Evolutionary conservation across 2,329 filamentous ascomycete species (phyloP).

Genomic region (Zymoseptoria crescenta): DNA sequence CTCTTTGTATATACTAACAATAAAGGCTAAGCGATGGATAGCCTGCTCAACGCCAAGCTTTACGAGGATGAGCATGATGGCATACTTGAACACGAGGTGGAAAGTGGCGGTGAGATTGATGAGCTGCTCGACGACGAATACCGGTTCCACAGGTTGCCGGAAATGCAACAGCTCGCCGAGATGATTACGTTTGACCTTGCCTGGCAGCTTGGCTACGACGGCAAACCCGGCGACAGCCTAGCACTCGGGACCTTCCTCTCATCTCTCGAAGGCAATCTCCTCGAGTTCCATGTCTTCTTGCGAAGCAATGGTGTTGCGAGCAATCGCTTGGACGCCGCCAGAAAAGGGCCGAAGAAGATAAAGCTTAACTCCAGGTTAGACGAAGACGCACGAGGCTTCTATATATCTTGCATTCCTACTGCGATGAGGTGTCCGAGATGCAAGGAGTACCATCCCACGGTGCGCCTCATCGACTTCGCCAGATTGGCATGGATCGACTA

Average conservation of each 20-base stretch:
- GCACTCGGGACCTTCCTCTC: neutral
- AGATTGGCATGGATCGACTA: neutral
- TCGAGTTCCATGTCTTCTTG: neutral
- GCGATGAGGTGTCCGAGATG: neutral
- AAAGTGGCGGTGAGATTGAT: too few species aligned
- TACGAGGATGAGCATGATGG: slow-evolving; percentile 11
- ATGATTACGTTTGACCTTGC: neutral
- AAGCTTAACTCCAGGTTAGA: too few species aligned
- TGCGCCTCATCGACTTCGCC: neutral
- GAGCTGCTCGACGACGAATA: neutral
- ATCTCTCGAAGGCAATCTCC: neutral
- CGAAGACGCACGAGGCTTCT: too few species aligned
- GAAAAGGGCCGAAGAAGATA: too few species aligned
- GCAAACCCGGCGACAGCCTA: neutral
- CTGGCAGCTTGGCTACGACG: neutral
- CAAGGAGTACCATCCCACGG: neutral
- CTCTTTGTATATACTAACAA: too few species aligned
- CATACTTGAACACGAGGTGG: too few species aligned
- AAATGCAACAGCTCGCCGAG: neutral
- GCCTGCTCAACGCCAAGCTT: slow-evolving; percentile 13
- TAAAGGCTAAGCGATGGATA: neutral
- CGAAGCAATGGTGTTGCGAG: neutral
- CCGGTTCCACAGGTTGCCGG: neutral
- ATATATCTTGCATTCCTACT: neutral
- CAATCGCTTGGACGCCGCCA: neutral